phyloP scores from a whole-genome alignment of 2,329 filamentous ascomycete species.

The Lojkania enalia region DNA sequence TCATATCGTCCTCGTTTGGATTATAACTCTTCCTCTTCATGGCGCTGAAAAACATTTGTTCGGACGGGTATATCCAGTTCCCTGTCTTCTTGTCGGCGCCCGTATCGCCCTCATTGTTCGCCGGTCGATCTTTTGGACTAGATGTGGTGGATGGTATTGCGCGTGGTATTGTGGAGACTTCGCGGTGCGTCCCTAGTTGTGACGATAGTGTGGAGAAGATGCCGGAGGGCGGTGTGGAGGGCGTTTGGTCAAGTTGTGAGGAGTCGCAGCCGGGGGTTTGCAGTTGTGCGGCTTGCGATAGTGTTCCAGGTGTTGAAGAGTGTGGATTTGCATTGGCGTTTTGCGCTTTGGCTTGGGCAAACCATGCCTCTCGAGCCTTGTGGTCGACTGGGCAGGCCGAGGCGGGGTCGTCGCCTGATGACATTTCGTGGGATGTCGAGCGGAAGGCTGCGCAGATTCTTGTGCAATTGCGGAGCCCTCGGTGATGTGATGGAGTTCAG shows the following conservation, averaged over 20 bases:
- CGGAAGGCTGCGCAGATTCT: too few relatives aligned
- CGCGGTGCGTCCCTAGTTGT: conserved; percentile 50
- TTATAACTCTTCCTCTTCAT: conserved; percentile 89
- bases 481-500: conserved; percentile 12
- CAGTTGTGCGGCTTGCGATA: conserved; percentile 11
- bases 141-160: conserved; percentile 36
- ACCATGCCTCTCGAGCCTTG: conserved; percentile 84
- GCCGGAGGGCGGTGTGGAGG: conserved; percentile 24
- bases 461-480: conserved; percentile 6
- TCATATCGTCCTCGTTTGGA: conserved; percentile 74
- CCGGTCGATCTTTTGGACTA: conserved; percentile 52
- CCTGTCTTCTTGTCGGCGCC: conserved; percentile 68
- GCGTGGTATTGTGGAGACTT: conserved; percentile 45
- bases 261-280: conserved; percentile 44
- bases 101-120: conserved; percentile 75
- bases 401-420: conserved; percentile 35
- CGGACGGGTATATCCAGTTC: conserved; percentile 97
- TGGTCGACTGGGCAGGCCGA: conserved; percentile 82
- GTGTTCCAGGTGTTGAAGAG: conserved; percentile 8
- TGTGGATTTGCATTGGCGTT: conserved; percentile 35
- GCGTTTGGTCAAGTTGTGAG: conserved; percentile 38
- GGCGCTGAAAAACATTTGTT: conserved; percentile 97
- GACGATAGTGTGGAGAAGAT: conserved; percentile 31
- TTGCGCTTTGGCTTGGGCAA: conserved; percentile 65
- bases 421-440: conserved; percentile 2